phyloP scores from a whole-genome alignment of 169 alveolate genomes.

The Plasmodium relictum region DNA sequence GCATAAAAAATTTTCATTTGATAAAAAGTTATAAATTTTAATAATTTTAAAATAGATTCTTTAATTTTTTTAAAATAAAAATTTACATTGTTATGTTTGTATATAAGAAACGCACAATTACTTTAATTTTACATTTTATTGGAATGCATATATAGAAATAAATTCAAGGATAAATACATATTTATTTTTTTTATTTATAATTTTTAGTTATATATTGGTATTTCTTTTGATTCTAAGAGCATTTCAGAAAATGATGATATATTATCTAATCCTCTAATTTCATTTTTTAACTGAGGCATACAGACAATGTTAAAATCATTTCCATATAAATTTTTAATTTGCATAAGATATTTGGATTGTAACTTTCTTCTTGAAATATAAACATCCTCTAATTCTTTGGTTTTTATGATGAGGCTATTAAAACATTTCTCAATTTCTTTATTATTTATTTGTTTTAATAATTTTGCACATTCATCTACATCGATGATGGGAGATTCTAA shows the following conservation, averaged over 20 bases:
- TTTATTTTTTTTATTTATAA: neutral
- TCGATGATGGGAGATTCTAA: constrained; percentile 78
- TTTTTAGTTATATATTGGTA: constrained; percentile 75
- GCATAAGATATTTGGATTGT: constrained; percentile 96
- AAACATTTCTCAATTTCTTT: constrained; percentile 20
- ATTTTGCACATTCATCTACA: constrained; percentile 16
- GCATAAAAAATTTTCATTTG: no score
- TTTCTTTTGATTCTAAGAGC: constrained; percentile 81
- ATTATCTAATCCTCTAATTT: constrained; percentile 90
- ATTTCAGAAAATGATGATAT: constrained; percentile 79
- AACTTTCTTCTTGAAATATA: constrained; percentile 88
- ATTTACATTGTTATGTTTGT: no score
- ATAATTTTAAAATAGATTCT: no score
- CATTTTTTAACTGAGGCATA: constrained; percentile 92
- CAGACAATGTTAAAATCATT: constrained; percentile 95
- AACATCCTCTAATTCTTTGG: constrained; percentile 80
- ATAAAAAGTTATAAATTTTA: no score
- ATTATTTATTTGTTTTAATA: constrained; percentile 18
- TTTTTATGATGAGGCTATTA: constrained; percentile 47
- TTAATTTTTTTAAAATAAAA: no score
- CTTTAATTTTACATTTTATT: no score
- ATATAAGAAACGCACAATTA: no score
- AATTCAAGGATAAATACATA: no score
- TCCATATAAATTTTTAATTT: constrained; percentile 96
- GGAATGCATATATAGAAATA: no score